Base-by-base conservation (phyloP, 495 filamentous ascomycete species). In the Cercophora samala region DNA sequence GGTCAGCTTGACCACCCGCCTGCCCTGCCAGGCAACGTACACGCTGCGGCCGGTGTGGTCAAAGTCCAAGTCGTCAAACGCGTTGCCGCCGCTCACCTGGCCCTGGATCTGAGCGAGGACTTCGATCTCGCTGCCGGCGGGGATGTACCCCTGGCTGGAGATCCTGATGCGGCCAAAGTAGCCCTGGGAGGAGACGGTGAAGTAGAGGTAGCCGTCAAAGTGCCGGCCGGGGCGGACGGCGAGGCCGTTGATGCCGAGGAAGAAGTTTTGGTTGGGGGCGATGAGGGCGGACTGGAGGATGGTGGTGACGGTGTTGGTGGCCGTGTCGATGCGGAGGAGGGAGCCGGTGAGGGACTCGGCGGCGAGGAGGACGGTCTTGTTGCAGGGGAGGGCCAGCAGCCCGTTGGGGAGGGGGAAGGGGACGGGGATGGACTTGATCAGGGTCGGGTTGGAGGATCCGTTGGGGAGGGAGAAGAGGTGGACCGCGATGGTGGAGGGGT, bases 201-300 rank as follows among this genome's bases (percentile, higher is more conserved):
- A 83, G 62, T 79, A 80, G 0, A 80, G 70, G 58, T 75, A 72
- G 0, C 58, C 68, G 1, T 65, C 70, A 1, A 29, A 29, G 5
- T 5, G 26, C n/a, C n/a, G n/a, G n/a, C n/a, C n/a, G 26, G 26
- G 26, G 0, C 55, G 21, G 23, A 78, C 60, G 37, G 70, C 68
- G 0, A 83, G 21, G 5, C 80, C 80, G 54, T 81, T 81, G 24
- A 81, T 68, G 8, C 79, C 81, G 11, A 77, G 69, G 9, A 74
- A 73, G 3, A 68, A 19, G n/a, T 55, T 23, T 18, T 32, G n/a
- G n/a, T n/a, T 25, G 6, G 23, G 60, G 1, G 60, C 42, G 19
- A 71, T 22, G 5, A 63, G 58, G 2, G 59, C 42, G 64, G 66
- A 19, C 18, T 51, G 54, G 23, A 65, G 64, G 15, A 68, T 60